These are phyloP conservation scores for Sergeia podlipaevii DNA, from an alignment of 208 protist genomes.

Conservation along the genomic window DNA sequence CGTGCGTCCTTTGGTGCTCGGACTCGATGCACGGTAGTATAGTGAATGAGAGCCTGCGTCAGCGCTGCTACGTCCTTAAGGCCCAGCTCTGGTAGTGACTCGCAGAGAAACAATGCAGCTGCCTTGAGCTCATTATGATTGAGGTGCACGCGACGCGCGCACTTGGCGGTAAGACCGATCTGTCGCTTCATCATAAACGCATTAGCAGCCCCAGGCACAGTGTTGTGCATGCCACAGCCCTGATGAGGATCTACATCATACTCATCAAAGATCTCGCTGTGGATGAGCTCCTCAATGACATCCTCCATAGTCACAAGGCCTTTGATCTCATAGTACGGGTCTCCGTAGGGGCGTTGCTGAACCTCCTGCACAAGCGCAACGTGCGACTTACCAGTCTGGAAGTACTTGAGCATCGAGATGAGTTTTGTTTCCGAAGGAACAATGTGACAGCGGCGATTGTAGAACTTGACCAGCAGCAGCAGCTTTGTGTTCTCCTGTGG, in stretches of 20 bases:
- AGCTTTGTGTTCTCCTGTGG: constrained; percentile 93
- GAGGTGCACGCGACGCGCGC: constrained; percentile 64
- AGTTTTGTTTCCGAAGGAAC: constrained; percentile 90
- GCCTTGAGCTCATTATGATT: constrained; percentile 84
- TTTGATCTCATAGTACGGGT: constrained; percentile 94
- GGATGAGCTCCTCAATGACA: constrained; percentile 96
- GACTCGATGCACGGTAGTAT: constrained; percentile 69
- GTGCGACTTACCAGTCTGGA: constrained; percentile 93
- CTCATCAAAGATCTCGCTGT: constrained; percentile 97
- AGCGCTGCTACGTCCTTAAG: constrained; percentile 45
- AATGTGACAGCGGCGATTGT: constrained; percentile 86
- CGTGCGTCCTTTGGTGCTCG: constrained; percentile 72
- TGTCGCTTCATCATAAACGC: constrained; percentile 38
- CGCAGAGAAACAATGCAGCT: constrained; percentile 74
- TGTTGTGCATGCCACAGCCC: constrained; percentile 2
- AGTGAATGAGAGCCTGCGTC: constrained; percentile 45
- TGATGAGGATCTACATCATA: constrained; percentile 81
- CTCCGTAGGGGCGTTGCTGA: constrained; percentile 78
- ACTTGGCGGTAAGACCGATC: constrained; percentile 74
- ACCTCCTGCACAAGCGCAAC: constrained; percentile 93
- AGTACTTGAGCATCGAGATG: constrained; percentile 94
- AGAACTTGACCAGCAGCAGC: constrained; percentile 91
- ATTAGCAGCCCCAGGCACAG: background rate
- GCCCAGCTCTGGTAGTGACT: constrained; percentile 73
- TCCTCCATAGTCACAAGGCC: constrained; percentile 97